phyloP scores from a whole-genome alignment of 139 green algal species.

The Chlamydomonas sphaeroides region DNA sequence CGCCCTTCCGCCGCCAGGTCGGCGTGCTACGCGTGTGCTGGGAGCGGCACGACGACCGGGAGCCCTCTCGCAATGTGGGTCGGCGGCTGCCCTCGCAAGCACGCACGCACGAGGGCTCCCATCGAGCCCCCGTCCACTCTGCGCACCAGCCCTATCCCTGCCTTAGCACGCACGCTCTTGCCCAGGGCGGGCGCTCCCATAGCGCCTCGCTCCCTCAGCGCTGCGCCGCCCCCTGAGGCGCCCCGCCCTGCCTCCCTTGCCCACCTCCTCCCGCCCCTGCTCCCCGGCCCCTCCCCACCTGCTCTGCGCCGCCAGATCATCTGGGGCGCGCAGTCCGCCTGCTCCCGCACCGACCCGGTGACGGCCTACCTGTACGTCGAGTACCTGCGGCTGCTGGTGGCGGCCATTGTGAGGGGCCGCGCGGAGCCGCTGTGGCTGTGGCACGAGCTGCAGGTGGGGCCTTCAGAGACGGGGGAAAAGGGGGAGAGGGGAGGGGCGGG shows the following conservation, averaged over 20 bases:
- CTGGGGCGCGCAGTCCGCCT: slow-evolving; percentile 32
- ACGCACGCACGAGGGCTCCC: no score
- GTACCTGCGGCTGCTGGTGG: slow-evolving; percentile 35
- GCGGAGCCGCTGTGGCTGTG: slow-evolving; percentile 42
- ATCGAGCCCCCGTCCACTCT: no score
- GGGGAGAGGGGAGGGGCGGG: no score
- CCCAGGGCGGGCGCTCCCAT: not conserved
- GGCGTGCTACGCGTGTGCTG: slow-evolving; percentile 36
- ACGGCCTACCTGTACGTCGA: slow-evolving; percentile 35
- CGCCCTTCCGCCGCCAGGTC: not conserved
- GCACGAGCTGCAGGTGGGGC: slow-evolving; percentile 41
- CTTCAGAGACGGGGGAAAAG: no score
- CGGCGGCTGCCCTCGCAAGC: no score
- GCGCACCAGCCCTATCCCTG: no score
- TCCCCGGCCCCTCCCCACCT: not conserved
- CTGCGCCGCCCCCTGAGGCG: no score
- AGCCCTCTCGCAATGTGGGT: slow-evolving; percentile 23
- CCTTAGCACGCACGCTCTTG: no score
- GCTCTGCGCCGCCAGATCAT: slow-evolving; percentile 1
- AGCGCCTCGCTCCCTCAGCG: not conserved
- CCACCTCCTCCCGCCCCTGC: no score
- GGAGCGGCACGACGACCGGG: slow-evolving; percentile 33
- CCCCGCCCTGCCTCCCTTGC: no score
- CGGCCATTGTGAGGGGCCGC: not conserved
- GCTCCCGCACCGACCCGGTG: slow-evolving; percentile 10